Evolutionary conservation across 805 yeast species (phyloP).

Genomic region (Ogataea thermomethanolica): DNA sequence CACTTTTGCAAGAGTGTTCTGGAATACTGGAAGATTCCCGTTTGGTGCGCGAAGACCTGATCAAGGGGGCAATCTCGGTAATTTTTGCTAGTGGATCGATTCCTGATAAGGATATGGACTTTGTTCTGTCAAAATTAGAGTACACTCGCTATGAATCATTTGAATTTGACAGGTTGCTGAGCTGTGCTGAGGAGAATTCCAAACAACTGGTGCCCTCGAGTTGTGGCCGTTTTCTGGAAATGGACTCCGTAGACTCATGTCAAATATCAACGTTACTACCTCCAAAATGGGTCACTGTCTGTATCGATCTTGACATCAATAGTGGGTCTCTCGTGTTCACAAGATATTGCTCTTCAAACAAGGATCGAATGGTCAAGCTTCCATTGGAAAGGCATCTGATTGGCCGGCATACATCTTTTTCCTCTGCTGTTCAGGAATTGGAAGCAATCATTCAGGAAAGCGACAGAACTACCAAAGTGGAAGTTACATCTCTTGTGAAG

Average conservation of each 20-base stretch:
- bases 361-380: constrained; percentile 44
- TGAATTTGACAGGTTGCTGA: constrained; percentile 26
- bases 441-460: constrained; percentile 55
- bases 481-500: constrained; percentile 47
- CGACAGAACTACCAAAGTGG: constrained; percentile 53
- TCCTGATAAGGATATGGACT: constrained; percentile 14
- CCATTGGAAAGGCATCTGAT: constrained; percentile 53
- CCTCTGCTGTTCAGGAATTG: constrained; percentile 45
- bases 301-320: constrained; percentile 55
- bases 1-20: background rate
- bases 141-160: constrained; percentile 26
- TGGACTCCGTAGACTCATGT: too few species aligned
- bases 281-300: constrained; percentile 51
- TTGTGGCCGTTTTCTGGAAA: background rate
- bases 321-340: constrained; percentile 55
- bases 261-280: constrained; percentile 35
- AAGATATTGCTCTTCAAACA: constrained; percentile 8
- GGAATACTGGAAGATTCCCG: background rate
- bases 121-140: constrained; percentile 19
- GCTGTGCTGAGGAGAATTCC: constrained; percentile 14
- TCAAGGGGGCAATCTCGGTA: constrained; percentile 2
- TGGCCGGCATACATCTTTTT: constrained; percentile 43
- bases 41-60: constrained; percentile 2
- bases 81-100: constrained; percentile 1
- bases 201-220: constrained; percentile 15